Conservation (phyloP, 2,329 filamentous ascomycete genomes). For the Byssochlamys sp. region DNA sequence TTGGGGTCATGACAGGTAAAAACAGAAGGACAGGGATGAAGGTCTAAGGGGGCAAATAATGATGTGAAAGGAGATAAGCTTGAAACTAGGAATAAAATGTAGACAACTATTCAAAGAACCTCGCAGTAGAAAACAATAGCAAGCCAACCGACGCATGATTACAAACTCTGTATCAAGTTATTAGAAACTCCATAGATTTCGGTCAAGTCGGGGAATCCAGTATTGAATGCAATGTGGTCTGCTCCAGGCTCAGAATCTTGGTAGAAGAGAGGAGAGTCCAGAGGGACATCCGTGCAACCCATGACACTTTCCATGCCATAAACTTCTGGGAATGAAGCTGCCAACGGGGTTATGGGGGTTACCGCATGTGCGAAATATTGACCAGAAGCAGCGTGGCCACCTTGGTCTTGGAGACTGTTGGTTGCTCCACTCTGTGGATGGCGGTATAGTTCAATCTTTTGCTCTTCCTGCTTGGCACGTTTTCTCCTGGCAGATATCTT, state of each 20-base stretch:
- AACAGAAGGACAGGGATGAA: background rate
- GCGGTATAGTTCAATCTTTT: conserved; percentile 12
- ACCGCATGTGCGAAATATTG: background rate
- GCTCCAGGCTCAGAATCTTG: conserved; percentile 13
- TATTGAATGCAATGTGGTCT: background rate
- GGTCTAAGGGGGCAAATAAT: background rate
- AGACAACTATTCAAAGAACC: background rate
- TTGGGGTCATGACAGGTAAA: background rate
- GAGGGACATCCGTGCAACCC: conserved; percentile 18
- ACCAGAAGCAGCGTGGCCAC: conserved; percentile 3
- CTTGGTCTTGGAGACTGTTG: conserved; percentile 8
- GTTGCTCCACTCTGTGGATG: conserved; percentile 7
- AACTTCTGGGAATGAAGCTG: conserved; percentile 8
- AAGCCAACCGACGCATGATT: background rate
- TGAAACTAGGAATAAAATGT: background rate
- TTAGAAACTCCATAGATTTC: background rate
- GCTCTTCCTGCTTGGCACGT: conserved; percentile 16
- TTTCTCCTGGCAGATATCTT: conserved; percentile 26
- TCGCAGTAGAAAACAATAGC: background rate
- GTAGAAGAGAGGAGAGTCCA: conserved; percentile 18
- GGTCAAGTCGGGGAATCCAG: background rate
- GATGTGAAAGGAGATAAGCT: background rate
- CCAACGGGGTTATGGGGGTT: conserved; percentile 7
- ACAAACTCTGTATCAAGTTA: background rate
- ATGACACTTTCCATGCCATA: conserved; percentile 18